phyloP scores from a whole-genome alignment of 108 stramenopile species.

The Conticribra weissflogii region DNA sequence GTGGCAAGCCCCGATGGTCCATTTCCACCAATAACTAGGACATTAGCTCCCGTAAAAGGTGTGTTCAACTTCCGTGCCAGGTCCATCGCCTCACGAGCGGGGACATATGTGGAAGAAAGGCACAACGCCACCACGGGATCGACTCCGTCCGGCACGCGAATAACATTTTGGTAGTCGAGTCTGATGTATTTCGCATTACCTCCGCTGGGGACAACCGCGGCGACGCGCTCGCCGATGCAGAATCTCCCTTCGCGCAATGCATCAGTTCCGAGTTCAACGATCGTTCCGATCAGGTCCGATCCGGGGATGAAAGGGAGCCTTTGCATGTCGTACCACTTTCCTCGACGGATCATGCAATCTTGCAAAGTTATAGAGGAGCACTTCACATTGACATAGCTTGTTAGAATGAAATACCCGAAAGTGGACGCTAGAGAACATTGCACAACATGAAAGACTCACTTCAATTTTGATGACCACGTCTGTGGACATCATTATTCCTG shows the following conservation, averaged over 20 bases:
- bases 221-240: conserved; percentile 58
- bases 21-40: conserved; percentile 68
- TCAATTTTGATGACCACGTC: conserved; percentile 21
- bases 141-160: conserved; percentile 62
- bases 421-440: conserved; percentile 2
- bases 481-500: too few species aligned
- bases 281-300: conserved; percentile 65
- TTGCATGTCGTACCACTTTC: conserved; percentile 55
- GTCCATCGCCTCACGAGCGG: conserved; percentile 68
- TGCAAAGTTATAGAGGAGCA: conserved; percentile 62
- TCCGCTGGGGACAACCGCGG: conserved; percentile 60
- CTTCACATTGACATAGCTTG: too few species aligned
- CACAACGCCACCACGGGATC: conserved; percentile 56
- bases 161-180: conserved; percentile 42
- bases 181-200: conserved; percentile 71
- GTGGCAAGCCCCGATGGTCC: conserved; percentile 61
- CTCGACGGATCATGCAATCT: conserved; percentile 73
- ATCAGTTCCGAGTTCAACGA: conserved; percentile 46
- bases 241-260: conserved; percentile 25
- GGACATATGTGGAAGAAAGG: conserved; percentile 69
- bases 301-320: conserved; percentile 62
- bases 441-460: neutral
- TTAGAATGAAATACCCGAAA: conserved; percentile 4
- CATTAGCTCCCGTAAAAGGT: conserved; percentile 56
- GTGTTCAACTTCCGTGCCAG: conserved; percentile 28